A percentile compares a stretch with the other conserved stretches of the same genome.
Conservation (phyloP, 805 yeast species). For the Spencermartinsiella europaea region DNA sequence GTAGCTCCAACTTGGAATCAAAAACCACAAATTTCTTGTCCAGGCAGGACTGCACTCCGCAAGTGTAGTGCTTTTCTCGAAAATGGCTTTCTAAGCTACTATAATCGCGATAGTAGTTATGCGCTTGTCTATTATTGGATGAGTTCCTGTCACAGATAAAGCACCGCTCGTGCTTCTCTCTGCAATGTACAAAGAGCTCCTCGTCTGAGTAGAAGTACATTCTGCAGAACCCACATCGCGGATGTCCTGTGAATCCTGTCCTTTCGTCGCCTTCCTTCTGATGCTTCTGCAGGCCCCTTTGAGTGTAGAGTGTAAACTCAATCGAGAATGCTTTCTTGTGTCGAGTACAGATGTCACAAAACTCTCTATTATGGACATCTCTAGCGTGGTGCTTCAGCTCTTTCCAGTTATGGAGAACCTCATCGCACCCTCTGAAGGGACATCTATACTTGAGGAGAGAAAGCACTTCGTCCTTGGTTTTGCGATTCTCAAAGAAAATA, state of each 20-base stretch:
- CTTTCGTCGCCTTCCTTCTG: constrained; percentile 61
- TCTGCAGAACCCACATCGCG: constrained; percentile 76
- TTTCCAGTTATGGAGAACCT: constrained; percentile 46
- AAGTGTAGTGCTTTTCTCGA: constrained; percentile 63
- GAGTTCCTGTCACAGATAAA: constrained; percentile 75
- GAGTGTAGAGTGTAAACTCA: constrained; percentile 61
- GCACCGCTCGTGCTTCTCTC: constrained; percentile 83
- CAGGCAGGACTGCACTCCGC: constrained; percentile 70
- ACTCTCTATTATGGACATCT: constrained; percentile 51
- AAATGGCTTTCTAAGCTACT: constrained; percentile 74
- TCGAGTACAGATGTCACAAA: constrained; percentile 74
- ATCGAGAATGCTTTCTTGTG: constrained; percentile 70
- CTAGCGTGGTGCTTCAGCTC: constrained; percentile 61
- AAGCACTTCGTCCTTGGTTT: constrained; percentile 46
- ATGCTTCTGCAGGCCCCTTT: constrained; percentile 62
- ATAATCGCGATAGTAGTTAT: constrained; percentile 75
- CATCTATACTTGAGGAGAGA: constrained; percentile 53
- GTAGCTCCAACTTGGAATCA: constrained; percentile 75
- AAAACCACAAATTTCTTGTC: constrained; percentile 92
- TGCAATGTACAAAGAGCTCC: constrained; percentile 74
- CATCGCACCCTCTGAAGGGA: constrained; percentile 39
- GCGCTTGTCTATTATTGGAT: constrained; percentile 39
- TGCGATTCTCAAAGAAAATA: constrained; percentile 53
- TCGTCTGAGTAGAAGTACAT: constrained; percentile 83
- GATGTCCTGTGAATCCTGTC: constrained; percentile 80